These are phyloP conservation scores for Zasmidium cellare DNA, from an alignment of 2,329 filamentous ascomycete genomes.

Conservation along the genomic window DNA sequence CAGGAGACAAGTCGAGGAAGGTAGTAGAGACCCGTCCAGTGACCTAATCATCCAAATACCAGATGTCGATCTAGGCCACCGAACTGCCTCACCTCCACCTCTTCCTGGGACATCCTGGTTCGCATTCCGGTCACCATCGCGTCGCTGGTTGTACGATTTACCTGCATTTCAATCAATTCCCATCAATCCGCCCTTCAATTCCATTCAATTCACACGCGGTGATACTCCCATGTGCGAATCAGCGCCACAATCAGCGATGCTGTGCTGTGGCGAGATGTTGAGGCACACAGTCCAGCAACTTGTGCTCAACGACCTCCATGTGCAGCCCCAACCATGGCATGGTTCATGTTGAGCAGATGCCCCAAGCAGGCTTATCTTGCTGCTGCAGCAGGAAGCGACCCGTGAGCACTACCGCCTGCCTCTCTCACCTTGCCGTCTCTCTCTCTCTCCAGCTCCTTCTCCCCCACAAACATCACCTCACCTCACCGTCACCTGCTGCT, in stretches of 20 bases:
- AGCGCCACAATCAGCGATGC: not conserved
- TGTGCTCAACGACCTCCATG: not conserved
- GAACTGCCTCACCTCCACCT: too few species aligned
- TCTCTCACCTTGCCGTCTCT: not conserved
- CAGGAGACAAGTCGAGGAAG: too few species aligned
- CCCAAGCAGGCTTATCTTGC: not conserved
- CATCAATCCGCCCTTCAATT: too few species aligned
- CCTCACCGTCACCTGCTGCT: slow-evolving; percentile 3
- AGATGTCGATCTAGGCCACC: too few species aligned
- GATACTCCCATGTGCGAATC: not conserved
- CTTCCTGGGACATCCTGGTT: not conserved
- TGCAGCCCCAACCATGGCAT: not conserved
- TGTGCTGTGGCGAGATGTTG: too few species aligned
- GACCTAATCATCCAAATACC: too few species aligned
- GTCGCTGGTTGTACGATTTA: not conserved
- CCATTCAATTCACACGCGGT: not conserved
- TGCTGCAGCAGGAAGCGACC: not conserved
- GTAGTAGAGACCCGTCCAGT: too few species aligned
- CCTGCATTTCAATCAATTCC: too few species aligned
- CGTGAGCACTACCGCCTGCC: too few species aligned
- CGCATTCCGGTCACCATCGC: not conserved
- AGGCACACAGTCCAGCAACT: not conserved
- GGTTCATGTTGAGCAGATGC: not conserved
- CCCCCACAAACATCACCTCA: not conserved
- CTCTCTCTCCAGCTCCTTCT: not conserved